Evolutionary conservation across 177 flowering plant genomes (phyloP).

Genomic region (Tripterygium wilfordii): DNA sequence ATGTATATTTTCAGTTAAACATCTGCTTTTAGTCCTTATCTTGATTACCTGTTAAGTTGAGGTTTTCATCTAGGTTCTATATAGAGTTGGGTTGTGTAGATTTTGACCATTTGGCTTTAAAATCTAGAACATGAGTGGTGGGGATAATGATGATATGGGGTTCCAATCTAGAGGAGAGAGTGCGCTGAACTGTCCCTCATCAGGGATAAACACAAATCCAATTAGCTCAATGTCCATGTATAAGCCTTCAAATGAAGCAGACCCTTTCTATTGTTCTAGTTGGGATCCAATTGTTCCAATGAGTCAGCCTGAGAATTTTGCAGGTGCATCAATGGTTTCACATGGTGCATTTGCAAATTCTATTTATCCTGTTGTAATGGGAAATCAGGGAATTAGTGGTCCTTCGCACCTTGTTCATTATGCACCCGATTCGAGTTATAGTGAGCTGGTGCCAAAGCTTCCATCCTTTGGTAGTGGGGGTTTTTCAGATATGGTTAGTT

Average conservation of each 20-base stretch:
- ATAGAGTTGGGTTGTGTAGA: constrained; percentile 1
- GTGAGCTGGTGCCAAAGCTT: constrained; percentile 44
- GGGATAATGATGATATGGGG: constrained; percentile 44
- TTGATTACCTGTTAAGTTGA: constrained; percentile 8
- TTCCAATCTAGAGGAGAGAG: constrained; percentile 36
- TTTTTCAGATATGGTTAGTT: constrained; percentile 54
- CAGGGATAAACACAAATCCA: constrained; percentile 32
- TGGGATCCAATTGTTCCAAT: constrained; percentile 77
- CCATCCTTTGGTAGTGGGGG: constrained; percentile 51
- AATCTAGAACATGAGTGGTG: constrained; percentile 37
- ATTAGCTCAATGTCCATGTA: constrained; percentile 42
- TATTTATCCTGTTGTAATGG: constrained; percentile 29
- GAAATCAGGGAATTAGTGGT: constrained; percentile 36
- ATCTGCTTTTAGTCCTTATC: constrained; percentile 11
- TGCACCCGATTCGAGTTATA: constrained; percentile 38
- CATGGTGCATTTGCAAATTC: constrained; percentile 36
- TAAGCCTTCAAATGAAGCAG: constrained; percentile 33
- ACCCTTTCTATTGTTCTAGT: constrained; percentile 43
- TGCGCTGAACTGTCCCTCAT: constrained; percentile 31
- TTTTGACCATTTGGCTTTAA: constrained; percentile 13
- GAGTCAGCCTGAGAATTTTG: constrained; percentile 40
- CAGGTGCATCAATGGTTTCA: constrained; percentile 43
- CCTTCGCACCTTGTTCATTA: constrained; percentile 38
- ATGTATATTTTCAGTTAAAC: constrained; percentile 18
- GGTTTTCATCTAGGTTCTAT: constrained; percentile 8